phyloP scores from a whole-genome alignment of 1,139 yeast species.

The Diutina sp. region DNA sequence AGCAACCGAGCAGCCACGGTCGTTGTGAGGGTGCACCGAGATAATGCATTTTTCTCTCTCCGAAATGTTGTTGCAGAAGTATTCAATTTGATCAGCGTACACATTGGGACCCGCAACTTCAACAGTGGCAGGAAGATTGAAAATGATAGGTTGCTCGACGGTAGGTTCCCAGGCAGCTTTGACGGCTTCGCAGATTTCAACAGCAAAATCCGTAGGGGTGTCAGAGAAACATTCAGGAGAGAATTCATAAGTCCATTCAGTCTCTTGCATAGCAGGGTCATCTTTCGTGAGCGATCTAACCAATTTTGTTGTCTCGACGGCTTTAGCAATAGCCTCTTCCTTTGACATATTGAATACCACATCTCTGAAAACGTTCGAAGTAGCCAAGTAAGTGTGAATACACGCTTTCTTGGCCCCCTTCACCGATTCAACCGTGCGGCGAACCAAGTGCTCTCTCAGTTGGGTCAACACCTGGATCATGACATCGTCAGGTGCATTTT shows the following conservation, averaged over 20 bases:
- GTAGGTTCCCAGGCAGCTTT: conserved; percentile 88
- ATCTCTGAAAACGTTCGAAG: conserved; percentile 82
- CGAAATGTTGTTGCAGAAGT: conserved; percentile 62
- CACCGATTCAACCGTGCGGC: conserved; percentile 79
- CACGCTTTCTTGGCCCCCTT: conserved; percentile 86
- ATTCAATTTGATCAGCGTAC: conserved; percentile 94
- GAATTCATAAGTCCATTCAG: conserved; percentile 84
- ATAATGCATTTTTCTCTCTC: conserved; percentile 81
- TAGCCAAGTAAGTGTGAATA: conserved; percentile 83
- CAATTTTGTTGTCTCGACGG: conserved; percentile 70
- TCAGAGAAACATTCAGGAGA: conserved; percentile 94
- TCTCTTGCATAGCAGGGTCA: conserved; percentile 40
- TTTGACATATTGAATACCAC: conserved; percentile 80
- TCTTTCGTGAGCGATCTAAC: conserved; percentile 83
- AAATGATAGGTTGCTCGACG: conserved; percentile 72
- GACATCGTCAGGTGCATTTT: conserved; percentile 87
- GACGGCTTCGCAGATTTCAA: conserved; percentile 90
- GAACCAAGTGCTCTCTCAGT: conserved; percentile 80
- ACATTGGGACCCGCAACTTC: conserved; percentile 91
- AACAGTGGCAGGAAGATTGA: conserved; percentile 97
- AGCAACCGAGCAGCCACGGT: conserved; percentile 96
- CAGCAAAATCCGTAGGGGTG: conserved; percentile 71
- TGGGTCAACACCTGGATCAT: conserved; percentile 86
- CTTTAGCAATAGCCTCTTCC: conserved; percentile 68
- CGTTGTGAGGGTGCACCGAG: conserved; percentile 92